A percentile compares a stretch with the other conserved stretches of the same genome.
Evolutionary conservation across 139 green algal genomes (phyloP).

Genomic region (Chara braunii): DNA sequence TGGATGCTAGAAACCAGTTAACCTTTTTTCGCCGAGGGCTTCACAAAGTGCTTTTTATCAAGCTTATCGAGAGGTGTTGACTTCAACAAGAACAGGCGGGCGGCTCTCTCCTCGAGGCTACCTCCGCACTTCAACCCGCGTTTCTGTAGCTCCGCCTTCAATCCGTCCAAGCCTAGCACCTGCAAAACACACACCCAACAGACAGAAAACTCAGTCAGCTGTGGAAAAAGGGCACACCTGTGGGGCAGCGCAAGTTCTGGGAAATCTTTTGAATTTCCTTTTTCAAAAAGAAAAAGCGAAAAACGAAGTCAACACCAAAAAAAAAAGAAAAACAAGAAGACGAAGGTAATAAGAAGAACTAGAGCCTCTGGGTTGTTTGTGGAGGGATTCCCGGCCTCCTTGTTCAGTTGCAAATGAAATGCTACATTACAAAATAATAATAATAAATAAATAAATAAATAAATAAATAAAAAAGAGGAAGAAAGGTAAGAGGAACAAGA

Average conservation of each 20-base stretch:
- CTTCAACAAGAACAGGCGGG: constrained; percentile 42
- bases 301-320: too few species aligned
- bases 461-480: too few species aligned
- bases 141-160: constrained; percentile 41
- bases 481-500: too few species aligned
- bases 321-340: too few species aligned
- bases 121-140: constrained; percentile 47
- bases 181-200: neutral
- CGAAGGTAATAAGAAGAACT: too few species aligned
- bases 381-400: too few species aligned
- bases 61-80: constrained; percentile 34
- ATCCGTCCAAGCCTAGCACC: constrained; percentile 37
- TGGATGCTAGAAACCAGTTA: neutral
- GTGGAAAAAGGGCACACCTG: neutral
- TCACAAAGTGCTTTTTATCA: constrained; percentile 33
- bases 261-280: neutral
- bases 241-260: neutral
- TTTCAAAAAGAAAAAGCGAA: neutral
- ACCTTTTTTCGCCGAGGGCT: too few species aligned
- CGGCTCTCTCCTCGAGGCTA: constrained; percentile 34
- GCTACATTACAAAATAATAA: too few species aligned
- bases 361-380: too few species aligned
- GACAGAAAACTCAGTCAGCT: neutral
- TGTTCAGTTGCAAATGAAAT: too few species aligned
- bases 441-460: too few species aligned